Evolutionary conservation across 2,329 filamentous ascomycete species (phyloP), one percentile per base, ranked within the genome.

Genomic region (Diaporthe citri): DNA sequence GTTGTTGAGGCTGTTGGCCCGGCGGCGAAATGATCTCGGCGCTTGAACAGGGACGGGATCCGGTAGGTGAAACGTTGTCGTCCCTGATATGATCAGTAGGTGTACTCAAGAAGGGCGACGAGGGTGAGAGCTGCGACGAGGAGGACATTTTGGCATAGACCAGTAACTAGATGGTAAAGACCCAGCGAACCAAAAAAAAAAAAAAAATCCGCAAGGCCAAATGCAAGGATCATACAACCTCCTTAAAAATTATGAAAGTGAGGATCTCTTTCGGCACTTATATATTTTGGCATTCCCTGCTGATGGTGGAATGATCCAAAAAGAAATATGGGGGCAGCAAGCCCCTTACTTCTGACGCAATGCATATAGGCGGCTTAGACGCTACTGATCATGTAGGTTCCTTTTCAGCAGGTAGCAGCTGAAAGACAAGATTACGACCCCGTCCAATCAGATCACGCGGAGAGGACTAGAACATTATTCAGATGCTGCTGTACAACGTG

Each of bases 121-220:
- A 56, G 13, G 52, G 13, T 34, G 52, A 34, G 1, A 1, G 7
- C 52, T 22, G 28, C 15, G 7, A 34, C 28, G 28, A 34, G 7
- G 28, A 56, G 34, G 28, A 1, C 52, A 56, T 56, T 34, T 56
- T 25, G 4, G 9, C n/a, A 12, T 13, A 25, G 3, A 4, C 36
- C 9, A 9, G 46, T 48, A 51, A 2, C 2, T 51, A n/a, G 48
- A 20, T 51, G n/a, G 12, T n/a, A 2, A 13, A 51, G 48, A 2
- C 0, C 10, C 15, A 13, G 2, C 15, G 10, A 22, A 51, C 3
- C 8, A 0, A 4, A 48, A 4, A 0, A 4, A 8, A n/a, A n/a
- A 13, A 48, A 4, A 0, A 4, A 8, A n/a, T n/a, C 46, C 2
- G 7, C 20, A 48, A n/a, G 20, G 6, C 46, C 10, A 0, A 7